Percentiles rank a stretch among this genome's conserved stretches.
Evolutionary conservation across 345 rosid species (phyloP).

Genomic region (Salix brachista): DNA sequence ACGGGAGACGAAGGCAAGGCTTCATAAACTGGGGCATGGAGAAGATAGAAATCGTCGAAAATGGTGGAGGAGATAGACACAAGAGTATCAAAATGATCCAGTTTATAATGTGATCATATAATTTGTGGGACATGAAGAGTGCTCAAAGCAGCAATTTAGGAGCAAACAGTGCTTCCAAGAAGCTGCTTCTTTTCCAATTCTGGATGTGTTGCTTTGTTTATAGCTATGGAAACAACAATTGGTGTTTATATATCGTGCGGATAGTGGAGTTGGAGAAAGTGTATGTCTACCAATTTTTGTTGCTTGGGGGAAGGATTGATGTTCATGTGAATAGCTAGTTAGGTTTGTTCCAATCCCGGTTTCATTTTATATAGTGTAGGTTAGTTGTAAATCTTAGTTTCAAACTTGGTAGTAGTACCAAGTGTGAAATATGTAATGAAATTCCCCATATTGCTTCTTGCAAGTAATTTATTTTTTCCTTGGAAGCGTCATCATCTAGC

Average conservation of each 20-base stretch:
- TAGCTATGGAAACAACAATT: background rate
- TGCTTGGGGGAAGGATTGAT: conserved; percentile 22
- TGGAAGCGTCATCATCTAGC: background rate
- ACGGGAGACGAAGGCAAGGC: conserved; percentile 60
- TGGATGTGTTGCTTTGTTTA: background rate
- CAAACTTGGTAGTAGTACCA: conserved; percentile 15
- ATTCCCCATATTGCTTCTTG: conserved; percentile 11
- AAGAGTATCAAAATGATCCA: conserved; percentile 4
- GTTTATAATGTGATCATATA: conserved; percentile 5
- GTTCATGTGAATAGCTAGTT: conserved; percentile 30
- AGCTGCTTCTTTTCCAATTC: conserved; percentile 14
- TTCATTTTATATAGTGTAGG: conserved; percentile 13
- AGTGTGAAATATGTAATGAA: conserved; percentile 10
- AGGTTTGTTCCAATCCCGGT: conserved; percentile 4
- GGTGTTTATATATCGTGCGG: background rate
- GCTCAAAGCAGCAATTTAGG: conserved; percentile 1
- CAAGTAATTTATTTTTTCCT: background rate
- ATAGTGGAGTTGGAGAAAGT: conserved; percentile 7
- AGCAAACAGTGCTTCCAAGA: background rate
- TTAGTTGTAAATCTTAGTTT: conserved; percentile 22
- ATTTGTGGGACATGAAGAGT: background rate
- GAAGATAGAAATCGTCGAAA: conserved; percentile 58
- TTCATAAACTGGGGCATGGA: conserved; percentile 46
- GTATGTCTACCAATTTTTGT: conserved; percentile 32
- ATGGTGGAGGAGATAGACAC: conserved; percentile 82